Base-by-base conservation (phyloP, 2,329 filamentous ascomycete genomes). In the Bipolaris zeicola region DNA sequence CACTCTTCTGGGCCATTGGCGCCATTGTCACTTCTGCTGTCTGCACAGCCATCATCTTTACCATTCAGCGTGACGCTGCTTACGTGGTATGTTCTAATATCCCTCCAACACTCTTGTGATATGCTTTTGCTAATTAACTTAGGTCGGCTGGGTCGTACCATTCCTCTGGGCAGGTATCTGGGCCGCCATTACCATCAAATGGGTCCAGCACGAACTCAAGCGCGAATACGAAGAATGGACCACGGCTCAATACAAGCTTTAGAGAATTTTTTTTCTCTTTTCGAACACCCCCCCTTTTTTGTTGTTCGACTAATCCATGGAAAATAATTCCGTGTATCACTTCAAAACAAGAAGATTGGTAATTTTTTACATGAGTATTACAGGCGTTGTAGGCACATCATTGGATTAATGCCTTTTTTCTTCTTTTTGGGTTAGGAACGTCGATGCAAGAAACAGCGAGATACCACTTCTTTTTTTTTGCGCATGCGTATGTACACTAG, bases 1-100 rank as follows among this genome's bases (percentile, higher is more conserved):
- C 81, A 3, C 64, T 82, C 4, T 84, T 84, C 65, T 85, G 82
- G 82, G 81, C 79, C 6, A 66, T 81, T 54, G 80, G 80, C 7
- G 74, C 76, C 3, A 71, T 80, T 45, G 68, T 65, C 2, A 76
- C 76, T 53, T 75, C 79, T 0, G 69, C 71, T 3, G 68, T 77
- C 6, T 77, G 75, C 13, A 80, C 79, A 1, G 76, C 77, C 11
- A 69, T 83, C 24, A 72, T 82, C 18, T 82, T 82, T 63, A 82
- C 80, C 5, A 75, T 81, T 16, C 65, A 77, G 47, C 71, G 74
- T 22, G 79, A 82, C 55, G 78, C 77, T 39, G 81, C 80, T 13
- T 83, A 82, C 60, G 74, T 79, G 37, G 77, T 82, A 72, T 58
- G 76, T 77, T 39, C 10, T 7, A 7, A 10, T 6, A 10, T 8